Conservation (phyloP, 257 asterid species). For the Ehretia macrophylla region DNA sequence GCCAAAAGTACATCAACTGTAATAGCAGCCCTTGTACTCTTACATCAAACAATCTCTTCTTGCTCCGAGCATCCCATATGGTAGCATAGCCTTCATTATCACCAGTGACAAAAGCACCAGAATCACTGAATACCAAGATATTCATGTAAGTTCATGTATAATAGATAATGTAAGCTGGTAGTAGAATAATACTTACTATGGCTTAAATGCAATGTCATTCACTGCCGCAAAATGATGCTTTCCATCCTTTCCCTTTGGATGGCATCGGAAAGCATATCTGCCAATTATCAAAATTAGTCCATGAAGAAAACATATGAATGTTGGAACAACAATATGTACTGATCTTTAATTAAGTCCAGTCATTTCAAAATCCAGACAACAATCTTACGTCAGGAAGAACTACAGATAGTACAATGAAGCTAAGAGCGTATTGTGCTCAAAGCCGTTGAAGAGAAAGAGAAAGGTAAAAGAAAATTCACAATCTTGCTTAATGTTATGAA, state of each 20-base stretch:
- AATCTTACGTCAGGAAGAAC: no score
- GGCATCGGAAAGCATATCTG: conserved; percentile 87
- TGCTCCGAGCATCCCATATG: conserved; percentile 69
- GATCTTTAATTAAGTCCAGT: no score
- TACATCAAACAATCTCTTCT: conserved; percentile 70
- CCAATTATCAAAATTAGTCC: conserved; percentile 14
- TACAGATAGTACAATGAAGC: no score
- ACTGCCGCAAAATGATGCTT: conserved; percentile 51
- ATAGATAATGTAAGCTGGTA: neutral
- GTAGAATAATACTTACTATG: conserved; percentile 52
- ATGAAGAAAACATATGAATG: neutral
- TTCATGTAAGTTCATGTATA: neutral
- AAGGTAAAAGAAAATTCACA: conserved; percentile 2
- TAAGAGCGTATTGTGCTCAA: no score
- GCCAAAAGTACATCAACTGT: neutral
- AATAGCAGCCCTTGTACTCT: neutral
- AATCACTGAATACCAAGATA: conserved; percentile 36
- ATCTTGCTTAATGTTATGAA: neutral
- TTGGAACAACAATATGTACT: neutral
- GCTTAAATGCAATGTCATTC: conserved; percentile 72
- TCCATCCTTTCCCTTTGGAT: conserved; percentile 61
- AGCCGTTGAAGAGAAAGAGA: no score
- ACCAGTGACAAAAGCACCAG: conserved; percentile 63
- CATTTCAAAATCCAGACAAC: no score
- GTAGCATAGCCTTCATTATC: conserved; percentile 71